These are phyloP conservation scores for Pseudoneurospora amorphoporcata DNA, from an alignment of 495 filamentous ascomycete genomes.

Conservation along the genomic window DNA sequence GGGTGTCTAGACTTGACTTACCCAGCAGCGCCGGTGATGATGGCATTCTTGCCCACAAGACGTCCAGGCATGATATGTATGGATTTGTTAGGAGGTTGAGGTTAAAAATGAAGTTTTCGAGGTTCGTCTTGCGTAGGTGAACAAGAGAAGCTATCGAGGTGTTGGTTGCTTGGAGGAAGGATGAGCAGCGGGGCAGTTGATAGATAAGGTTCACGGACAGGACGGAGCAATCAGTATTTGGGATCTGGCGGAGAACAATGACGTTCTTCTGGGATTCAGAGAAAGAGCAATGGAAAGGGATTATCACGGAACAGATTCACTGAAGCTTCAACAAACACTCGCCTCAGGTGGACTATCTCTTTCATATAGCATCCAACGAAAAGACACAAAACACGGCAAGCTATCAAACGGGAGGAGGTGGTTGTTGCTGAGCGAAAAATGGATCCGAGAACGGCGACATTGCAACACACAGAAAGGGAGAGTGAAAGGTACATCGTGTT, in stretches of 20 bases:
- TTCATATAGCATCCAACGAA: neutral
- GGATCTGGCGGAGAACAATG: neutral
- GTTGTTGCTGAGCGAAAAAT: neutral
- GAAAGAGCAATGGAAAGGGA: neutral
- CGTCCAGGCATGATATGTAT: slow-evolving; percentile 38
- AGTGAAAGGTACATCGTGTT: neutral
- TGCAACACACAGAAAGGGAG: neutral
- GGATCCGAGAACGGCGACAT: slow-evolving; percentile 5
- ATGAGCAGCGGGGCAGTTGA: neutral
- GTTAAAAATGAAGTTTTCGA: neutral
- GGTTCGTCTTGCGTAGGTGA: neutral
- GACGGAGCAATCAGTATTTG: no score
- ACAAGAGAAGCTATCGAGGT: neutral
- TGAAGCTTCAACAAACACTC: neutral
- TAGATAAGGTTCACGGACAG: neutral
- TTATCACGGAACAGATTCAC: neutral
- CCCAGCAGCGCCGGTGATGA: slow-evolving; percentile 90
- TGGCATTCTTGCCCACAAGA: slow-evolving; percentile 82
- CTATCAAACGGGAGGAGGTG: neutral
- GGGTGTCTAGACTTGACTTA: slow-evolving; percentile 34
- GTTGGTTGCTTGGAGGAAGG: neutral
- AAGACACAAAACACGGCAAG: neutral
- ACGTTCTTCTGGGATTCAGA: neutral
- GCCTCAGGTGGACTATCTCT: neutral
- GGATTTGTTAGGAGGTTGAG: neutral